These are phyloP conservation scores for Trichoderma endophyticum DNA, from an alignment of 2,329 filamentous ascomycete species.

Conservation along the genomic window DNA sequence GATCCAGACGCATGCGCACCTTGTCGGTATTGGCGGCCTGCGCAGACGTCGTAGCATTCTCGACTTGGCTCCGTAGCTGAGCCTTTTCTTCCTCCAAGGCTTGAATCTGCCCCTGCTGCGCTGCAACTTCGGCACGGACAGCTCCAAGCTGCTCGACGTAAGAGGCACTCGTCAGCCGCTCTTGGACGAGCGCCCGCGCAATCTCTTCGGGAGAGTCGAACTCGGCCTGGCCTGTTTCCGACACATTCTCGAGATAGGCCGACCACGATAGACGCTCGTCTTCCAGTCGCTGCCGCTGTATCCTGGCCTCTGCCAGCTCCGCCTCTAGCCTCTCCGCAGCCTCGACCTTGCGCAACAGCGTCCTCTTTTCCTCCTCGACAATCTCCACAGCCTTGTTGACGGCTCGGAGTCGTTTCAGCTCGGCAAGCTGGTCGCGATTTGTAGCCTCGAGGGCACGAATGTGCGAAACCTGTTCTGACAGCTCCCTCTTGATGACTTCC, in stretches of 20 bases:
- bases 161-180: conserved; percentile 74
- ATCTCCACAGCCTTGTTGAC: conserved; percentile 85
- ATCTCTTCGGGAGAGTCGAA: conserved; percentile 88
- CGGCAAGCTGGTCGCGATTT: conserved; percentile 73
- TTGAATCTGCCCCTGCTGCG: conserved; percentile 73
- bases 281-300: conserved; percentile 82
- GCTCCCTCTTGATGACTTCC: conserved; percentile 78
- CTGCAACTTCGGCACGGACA: conserved; percentile 71
- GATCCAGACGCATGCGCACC: conserved; percentile 67
- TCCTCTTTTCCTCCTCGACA: conserved; percentile 91
- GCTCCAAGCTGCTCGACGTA: conserved; percentile 78
- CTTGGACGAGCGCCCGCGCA: conserved; percentile 77
- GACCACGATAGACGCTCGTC: conserved; percentile 87
- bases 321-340: conserved; percentile 69
- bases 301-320: conserved; percentile 73
- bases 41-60: conserved; percentile 44
- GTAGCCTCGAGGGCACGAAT: conserved; percentile 78
- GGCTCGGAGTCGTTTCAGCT: conserved; percentile 79
- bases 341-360: conserved; percentile 72
- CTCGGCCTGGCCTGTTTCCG: conserved; percentile 59
- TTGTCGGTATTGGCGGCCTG: conserved; percentile 17
- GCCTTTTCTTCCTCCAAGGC: conserved; percentile 67
- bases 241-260: conserved; percentile 72
- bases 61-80: conserved; percentile 64
- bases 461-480: conserved; percentile 88